These are phyloP conservation scores for Nothopassalora personata DNA, from an alignment of 2,329 filamentous ascomycete species.

Conservation along the genomic window DNA sequence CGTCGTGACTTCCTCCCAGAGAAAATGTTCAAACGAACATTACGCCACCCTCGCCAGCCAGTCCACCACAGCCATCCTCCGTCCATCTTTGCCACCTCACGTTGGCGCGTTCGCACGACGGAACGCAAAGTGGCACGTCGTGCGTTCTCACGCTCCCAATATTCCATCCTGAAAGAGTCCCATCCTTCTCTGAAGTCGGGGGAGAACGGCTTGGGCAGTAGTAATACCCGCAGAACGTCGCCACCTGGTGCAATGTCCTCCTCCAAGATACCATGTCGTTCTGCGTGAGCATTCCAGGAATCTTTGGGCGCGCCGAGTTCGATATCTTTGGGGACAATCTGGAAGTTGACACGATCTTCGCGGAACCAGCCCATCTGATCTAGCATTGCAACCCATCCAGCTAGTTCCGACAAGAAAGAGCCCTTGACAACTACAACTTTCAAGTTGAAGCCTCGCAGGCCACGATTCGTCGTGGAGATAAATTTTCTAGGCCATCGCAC, in stretches of 20 bases:
- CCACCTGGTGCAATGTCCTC: slow-evolving; percentile 88
- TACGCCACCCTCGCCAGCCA: slow-evolving; percentile 58
- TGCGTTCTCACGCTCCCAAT: slow-evolving; percentile 96
- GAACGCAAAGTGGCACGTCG: slow-evolving; percentile 67
- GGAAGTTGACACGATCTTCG: slow-evolving; percentile 32
- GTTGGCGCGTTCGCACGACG: slow-evolving; percentile 64
- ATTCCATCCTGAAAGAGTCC: slow-evolving; percentile 89
- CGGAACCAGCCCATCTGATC: slow-evolving; percentile 30
- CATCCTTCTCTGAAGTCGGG: slow-evolving; percentile 93
- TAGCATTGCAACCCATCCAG: slow-evolving; percentile 46
- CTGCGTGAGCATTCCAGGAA: slow-evolving; percentile 38
- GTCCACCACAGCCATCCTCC: slow-evolving; percentile 84
- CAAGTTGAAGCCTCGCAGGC: slow-evolving; percentile 86
- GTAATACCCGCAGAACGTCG: slow-evolving; percentile 82
- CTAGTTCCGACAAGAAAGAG: slow-evolving; percentile 72
- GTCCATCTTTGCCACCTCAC: slow-evolving; percentile 62
- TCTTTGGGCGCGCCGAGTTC: slow-evolving; percentile 56
- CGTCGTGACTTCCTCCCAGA: slow-evolving; percentile 24
- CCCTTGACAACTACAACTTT: slow-evolving; percentile 88
- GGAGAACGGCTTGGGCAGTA: slow-evolving; percentile 91
- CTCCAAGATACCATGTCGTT: slow-evolving; percentile 51
- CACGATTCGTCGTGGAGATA: slow-evolving; percentile 83
- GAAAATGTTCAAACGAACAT: slow-evolving; percentile 23
- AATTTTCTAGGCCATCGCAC: slow-evolving; percentile 90
- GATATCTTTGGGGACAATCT: slow-evolving; percentile 37